Conservation (phyloP, 495 filamentous ascomycete species). For the Penicillium arizonense region DNA sequence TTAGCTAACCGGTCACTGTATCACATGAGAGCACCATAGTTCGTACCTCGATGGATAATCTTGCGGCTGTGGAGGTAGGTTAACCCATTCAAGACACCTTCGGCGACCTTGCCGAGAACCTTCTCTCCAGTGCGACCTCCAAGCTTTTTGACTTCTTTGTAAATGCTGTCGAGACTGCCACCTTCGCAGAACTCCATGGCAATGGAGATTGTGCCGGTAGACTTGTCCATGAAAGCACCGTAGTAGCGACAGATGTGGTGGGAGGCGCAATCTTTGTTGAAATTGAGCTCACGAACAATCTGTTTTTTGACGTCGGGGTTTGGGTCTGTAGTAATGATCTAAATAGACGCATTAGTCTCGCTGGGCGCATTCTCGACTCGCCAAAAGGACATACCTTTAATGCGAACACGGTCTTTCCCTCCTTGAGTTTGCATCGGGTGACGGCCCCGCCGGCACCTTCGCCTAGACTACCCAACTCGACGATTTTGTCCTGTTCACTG, state of each 20-base stretch:
- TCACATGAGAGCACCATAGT: neutral
- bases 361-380: slow-evolving; percentile 7
- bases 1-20: slow-evolving; percentile 2
- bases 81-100: slow-evolving; percentile 89
- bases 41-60: slow-evolving; percentile 85
- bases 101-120: slow-evolving; percentile 95
- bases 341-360: slow-evolving; percentile 11
- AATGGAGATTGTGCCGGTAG: slow-evolving; percentile 92
- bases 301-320: slow-evolving; percentile 98
- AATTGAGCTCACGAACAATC: slow-evolving; percentile 90
- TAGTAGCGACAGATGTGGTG: slow-evolving; percentile 96
- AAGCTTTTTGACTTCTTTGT: slow-evolving; percentile 92
- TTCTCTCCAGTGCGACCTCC: slow-evolving; percentile 96
- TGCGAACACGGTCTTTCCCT: slow-evolving; percentile 91
- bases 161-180: slow-evolving; percentile 91
- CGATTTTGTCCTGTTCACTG: slow-evolving; percentile 80
- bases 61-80: slow-evolving; percentile 96
- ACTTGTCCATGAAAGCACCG: slow-evolving; percentile 90
- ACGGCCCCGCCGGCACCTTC: slow-evolving; percentile 97
- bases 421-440: slow-evolving; percentile 82
- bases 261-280: slow-evolving; percentile 95
- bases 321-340: slow-evolving; percentile 98
- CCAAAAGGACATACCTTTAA: slow-evolving; percentile 68
- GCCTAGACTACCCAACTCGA: slow-evolving; percentile 85
- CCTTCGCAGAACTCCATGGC: slow-evolving; percentile 99